Conservation (phyloP, 768 basidiomycete species). For the Agaricus blazei region DNA sequence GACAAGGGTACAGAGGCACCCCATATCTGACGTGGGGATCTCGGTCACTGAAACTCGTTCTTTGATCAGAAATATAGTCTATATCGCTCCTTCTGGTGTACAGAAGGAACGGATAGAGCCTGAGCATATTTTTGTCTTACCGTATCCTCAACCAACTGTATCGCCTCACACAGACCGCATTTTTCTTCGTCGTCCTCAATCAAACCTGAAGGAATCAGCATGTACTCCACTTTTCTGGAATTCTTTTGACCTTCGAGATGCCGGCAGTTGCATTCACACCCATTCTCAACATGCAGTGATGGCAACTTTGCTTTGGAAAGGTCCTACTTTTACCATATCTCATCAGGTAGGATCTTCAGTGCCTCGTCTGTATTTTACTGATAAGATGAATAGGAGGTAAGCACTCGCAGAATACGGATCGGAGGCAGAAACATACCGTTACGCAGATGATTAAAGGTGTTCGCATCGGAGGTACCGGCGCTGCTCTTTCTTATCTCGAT, state of each 20-base stretch:
- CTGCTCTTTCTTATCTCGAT: constrained; percentile 78
- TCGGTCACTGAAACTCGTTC: background rate
- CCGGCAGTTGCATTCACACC: constrained; percentile 87
- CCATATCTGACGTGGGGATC: background rate
- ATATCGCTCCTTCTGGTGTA: constrained; percentile 84
- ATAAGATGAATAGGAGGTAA: constrained; percentile 35
- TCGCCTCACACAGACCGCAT: constrained; percentile 65
- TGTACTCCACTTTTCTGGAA: constrained; percentile 94
- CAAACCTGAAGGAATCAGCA: constrained; percentile 75
- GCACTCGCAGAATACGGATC: background rate
- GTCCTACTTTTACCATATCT: constrained; percentile 68
- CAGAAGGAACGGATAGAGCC: constrained; percentile 87
- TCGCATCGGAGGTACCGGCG: constrained; percentile 67
- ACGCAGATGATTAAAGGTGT: constrained; percentile 89
- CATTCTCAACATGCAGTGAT: constrained; percentile 90
- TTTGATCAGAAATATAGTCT: constrained; percentile 60
- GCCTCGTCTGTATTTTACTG: constrained; percentile 3
- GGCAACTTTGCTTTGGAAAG: constrained; percentile 76
- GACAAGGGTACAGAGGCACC: constrained; percentile 45
- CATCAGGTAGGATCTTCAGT: constrained; percentile 55
- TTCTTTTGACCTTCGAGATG: constrained; percentile 72
- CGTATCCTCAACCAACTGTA: constrained; percentile 60
- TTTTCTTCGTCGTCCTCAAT: constrained; percentile 70
- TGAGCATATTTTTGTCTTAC: constrained; percentile 82
- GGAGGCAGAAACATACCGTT: background rate